Evolutionary conservation across 495 filamentous ascomycete genomes (phyloP).

Genomic region (Symbiotaphrina buchneri): DNA sequence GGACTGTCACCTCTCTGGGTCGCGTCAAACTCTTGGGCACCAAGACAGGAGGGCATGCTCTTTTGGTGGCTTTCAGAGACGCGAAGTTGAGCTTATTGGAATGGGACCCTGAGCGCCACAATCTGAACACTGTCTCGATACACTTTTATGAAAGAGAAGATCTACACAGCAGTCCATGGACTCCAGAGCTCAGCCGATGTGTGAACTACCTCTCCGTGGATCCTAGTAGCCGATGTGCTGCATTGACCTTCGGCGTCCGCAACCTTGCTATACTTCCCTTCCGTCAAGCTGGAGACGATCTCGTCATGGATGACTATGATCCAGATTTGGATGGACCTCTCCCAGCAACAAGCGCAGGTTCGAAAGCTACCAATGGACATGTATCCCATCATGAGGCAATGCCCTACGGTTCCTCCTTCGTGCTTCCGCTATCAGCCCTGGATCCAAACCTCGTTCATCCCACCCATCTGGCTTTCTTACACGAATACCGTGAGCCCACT

Average conservation of each 20-base stretch:
- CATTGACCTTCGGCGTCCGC: slow-evolving; percentile 70
- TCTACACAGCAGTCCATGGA: slow-evolving; percentile 51
- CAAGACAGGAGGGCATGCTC: slow-evolving; percentile 62
- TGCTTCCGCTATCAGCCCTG: slow-evolving; percentile 62
- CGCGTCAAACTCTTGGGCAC: slow-evolving; percentile 45
- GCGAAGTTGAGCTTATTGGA: slow-evolving; percentile 83
- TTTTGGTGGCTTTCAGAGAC: slow-evolving; percentile 67
- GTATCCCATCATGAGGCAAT: slow-evolving; percentile 34
- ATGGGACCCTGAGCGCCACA: slow-evolving; percentile 68
- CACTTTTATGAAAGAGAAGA: slow-evolving; percentile 97
- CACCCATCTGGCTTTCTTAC: slow-evolving; percentile 76
- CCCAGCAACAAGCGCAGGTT: background rate
- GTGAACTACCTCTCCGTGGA: slow-evolving; percentile 69
- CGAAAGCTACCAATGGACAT: slow-evolving; percentile 26
- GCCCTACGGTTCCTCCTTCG: slow-evolving; percentile 79
- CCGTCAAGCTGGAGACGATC: slow-evolving; percentile 60
- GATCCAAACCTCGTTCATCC: slow-evolving; percentile 73
- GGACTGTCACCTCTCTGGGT: slow-evolving; percentile 62
- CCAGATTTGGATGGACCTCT: slow-evolving; percentile 39
- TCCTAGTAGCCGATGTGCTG: slow-evolving; percentile 78
- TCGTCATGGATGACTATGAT: slow-evolving; percentile 80
- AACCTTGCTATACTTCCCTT: slow-evolving; percentile 91
- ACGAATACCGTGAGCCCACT: slow-evolving; percentile 93
- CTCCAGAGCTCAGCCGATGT: slow-evolving; percentile 39
- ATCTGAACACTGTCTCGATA: slow-evolving; percentile 71